A percentile compares a stretch with the other conserved stretches of the same genome.
Conservation (phyloP, 129 eudicot species). For the Ambrosia trifida region DNA sequence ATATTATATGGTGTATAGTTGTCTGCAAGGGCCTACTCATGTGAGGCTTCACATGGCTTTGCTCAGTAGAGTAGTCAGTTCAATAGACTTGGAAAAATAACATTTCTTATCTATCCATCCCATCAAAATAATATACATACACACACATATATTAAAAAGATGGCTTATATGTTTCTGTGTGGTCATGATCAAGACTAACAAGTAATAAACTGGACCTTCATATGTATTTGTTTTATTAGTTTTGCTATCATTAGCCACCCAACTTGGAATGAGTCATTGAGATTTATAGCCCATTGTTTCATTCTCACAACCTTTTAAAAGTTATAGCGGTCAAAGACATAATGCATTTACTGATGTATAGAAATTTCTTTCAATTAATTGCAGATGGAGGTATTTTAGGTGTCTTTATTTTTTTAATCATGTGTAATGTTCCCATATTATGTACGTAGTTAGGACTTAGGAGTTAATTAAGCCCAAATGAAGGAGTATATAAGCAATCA, state of each 20-base stretch:
- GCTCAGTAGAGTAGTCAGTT: constrained; percentile 20
- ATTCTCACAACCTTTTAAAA: constrained; percentile 11
- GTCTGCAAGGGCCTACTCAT: constrained; percentile 29
- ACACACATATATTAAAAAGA: not conserved
- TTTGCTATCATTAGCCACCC: constrained; percentile 15
- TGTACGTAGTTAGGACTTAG: too few species aligned
- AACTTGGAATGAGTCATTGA: constrained; percentile 17
- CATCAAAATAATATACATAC: not conserved
- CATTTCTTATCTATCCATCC: constrained; percentile 13
- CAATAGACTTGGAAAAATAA: constrained; percentile 1
- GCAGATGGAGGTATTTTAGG: not conserved
- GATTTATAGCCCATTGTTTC: constrained; percentile 24
- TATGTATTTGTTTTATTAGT: not conserved
- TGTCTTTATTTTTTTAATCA: not conserved
- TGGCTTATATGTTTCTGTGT: constrained; percentile 32
- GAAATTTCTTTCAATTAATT: not conserved
- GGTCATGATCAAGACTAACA: constrained; percentile 13
- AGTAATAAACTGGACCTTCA: not conserved
- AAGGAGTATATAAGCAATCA: not conserved
- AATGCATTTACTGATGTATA: not conserved
- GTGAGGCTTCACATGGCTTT: constrained; percentile 36
- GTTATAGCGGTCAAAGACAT: not conserved
- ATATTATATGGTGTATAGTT: not conserved
- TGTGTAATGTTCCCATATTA: not conserved
- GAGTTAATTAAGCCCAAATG: not conserved